These are phyloP conservation scores for Porcisia deanei DNA, from an alignment of 208 protist species.

Conservation along the genomic window DNA sequence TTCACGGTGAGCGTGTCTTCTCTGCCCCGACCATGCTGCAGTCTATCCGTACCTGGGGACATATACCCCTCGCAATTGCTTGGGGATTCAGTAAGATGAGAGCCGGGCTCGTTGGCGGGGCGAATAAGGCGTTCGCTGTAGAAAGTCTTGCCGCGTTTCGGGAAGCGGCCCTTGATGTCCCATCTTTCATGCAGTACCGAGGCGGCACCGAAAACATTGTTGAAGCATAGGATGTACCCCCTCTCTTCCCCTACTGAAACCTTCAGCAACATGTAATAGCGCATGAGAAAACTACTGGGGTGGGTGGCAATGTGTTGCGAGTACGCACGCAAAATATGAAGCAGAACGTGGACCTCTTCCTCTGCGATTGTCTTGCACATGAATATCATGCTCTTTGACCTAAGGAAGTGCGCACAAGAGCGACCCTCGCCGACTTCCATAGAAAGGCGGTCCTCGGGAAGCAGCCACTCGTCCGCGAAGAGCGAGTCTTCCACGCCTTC, in stretches of 20 bases:
- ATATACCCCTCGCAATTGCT: conserved; percentile 12
- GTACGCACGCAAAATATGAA: conserved; percentile 57
- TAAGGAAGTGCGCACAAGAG: conserved; percentile 84
- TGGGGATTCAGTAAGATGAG: conserved; percentile 40
- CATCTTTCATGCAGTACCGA: conserved; percentile 76
- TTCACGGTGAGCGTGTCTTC: conserved; percentile 30
- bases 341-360: conserved; percentile 67
- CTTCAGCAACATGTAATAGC: conserved; percentile 79
- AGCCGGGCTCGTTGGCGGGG: conserved; percentile 52
- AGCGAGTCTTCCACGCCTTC: conserved; percentile 46
- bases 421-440: conserved; percentile 78
- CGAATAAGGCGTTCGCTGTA: conserved; percentile 62
- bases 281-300: conserved; percentile 69
- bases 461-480: conserved; percentile 74
- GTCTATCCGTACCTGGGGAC: not conserved
- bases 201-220: conserved; percentile 71
- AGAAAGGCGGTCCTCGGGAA: conserved; percentile 55
- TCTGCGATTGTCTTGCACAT: conserved; percentile 86
- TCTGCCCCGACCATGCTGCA: not conserved
- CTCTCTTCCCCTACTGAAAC: conserved; percentile 42
- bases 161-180: conserved; percentile 87
- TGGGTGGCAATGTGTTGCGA: conserved; percentile 47
- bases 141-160: conserved; percentile 79
- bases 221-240: conserved; percentile 81
- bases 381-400: conserved; percentile 71